These are phyloP conservation scores for Lentinula guzmanii DNA, from an alignment of 768 basidiomycete genomes.

Conservation along the genomic window DNA sequence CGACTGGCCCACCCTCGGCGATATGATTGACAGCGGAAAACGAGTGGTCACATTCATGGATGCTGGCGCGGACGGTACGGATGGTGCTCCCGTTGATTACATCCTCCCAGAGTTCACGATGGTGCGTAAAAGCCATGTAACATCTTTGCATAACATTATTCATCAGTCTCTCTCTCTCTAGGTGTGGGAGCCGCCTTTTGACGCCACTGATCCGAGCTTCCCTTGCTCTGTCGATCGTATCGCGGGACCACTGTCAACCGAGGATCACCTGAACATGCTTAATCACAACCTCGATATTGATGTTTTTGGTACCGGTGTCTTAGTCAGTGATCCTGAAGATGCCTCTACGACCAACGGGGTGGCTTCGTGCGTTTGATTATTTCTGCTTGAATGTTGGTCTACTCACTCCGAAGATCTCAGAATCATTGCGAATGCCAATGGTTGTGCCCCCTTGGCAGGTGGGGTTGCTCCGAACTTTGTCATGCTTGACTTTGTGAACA, in stretches of 20 bases:
- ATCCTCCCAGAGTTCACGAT: conserved; percentile 31
- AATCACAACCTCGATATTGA: conserved; percentile 30
- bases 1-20: conserved; percentile 44
- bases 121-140: conserved; percentile 11
- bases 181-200: conserved; percentile 22
- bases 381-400: not conserved
- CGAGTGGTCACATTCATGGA: conserved; percentile 47
- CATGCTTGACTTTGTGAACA: conserved; percentile 41
- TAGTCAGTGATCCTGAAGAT: conserved; percentile 11
- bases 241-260: conserved; percentile 21
- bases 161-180: not conserved
- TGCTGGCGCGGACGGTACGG: conserved; percentile 20
- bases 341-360: conserved; percentile 19
- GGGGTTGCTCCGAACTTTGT: conserved; percentile 40
- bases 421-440: conserved; percentile 32
- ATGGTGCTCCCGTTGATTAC: conserved; percentile 20
- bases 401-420: conserved; percentile 11
- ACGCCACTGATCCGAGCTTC: conserved; percentile 24
- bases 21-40: conserved; percentile 37
- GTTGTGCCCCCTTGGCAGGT: conserved; percentile 32
- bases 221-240: conserved; percentile 33
- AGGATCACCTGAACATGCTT: conserved; percentile 32
- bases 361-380: conserved; percentile 16
- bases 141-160: not conserved
- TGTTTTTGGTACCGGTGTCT: conserved; percentile 8